Evolutionary conservation across 2,329 filamentous ascomycete species (phyloP), one percentile per base, ranked within the genome.

Genomic region (Pseudogymnoascus sp.): DNA sequence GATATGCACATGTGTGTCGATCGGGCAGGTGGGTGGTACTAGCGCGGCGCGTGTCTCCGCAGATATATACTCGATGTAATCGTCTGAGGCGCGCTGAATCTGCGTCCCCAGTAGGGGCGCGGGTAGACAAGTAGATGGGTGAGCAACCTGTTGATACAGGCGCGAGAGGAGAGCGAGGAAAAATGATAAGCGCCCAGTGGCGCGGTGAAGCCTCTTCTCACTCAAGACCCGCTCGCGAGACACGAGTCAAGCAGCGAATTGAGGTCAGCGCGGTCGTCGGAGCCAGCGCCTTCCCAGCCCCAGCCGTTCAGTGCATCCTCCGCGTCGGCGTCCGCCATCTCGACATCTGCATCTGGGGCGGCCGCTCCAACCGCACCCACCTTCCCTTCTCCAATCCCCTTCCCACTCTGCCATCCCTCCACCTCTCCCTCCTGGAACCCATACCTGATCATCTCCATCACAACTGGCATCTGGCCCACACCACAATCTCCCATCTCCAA

Each of bases 341-440:
- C 60, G 10, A 61, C 23, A 60, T 87, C 83, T 2, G 75, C 71
- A 62, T 81, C 75, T 10, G 73, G 87, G n/a, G 78, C 73, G 63
- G 86, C 83, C 1, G 76, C 69, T 62, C 80, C 75, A 25, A 81
- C 68, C 37, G 74, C 74, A 31, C 73, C 69, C 5, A 73, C 69
- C 60, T 76, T 75, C 16, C 67, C 66, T 6, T 71, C 67, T 37
- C 45, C 61, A 10, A 64, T 36, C 4, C 68, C 66, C 5, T 41
- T 63, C n/a, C 43, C 61, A 37, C 19, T 61, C 60, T 83, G 75
- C 79, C 83, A 87, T 64, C 84, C 80, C 69, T 92, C 89, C 13
- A 92, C 79, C 73, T 92, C 90, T 63, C 89, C 88, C 72, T 95
- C 91, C 34, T 89, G 81, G 71, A 90, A 92, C 5, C 83, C 83